Conservation (phyloP, 768 basidiomycete genomes). For the Macrolepiota fuliginosa region DNA sequence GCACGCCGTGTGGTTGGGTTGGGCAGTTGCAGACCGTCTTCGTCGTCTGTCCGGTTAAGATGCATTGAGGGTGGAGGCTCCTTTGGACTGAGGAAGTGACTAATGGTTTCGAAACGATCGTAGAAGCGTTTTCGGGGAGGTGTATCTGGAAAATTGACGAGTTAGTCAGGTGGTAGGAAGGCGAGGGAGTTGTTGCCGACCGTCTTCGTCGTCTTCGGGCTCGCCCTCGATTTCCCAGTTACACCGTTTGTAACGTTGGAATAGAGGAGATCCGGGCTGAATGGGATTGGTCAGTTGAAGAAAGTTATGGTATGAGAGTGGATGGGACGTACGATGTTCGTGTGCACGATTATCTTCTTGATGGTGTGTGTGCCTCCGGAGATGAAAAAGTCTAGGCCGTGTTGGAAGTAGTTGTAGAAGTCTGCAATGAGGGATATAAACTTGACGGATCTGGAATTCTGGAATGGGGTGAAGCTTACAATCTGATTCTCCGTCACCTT, state of each 20-base stretch:
- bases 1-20: conserved; percentile 64
- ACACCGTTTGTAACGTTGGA: conserved; percentile 90
- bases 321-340: conserved; percentile 68
- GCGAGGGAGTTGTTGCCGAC: conserved; percentile 29
- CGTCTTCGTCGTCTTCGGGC: conserved; percentile 83
- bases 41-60: conserved; percentile 75
- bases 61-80: conserved; percentile 78
- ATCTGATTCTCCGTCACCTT: conserved; percentile 48
- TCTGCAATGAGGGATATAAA: conserved; percentile 38
- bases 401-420: conserved; percentile 92
- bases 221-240: conserved; percentile 83
- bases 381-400: conserved; percentile 86
- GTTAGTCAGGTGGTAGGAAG: conserved; percentile 5
- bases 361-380: conserved; percentile 70
- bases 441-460: not conserved
- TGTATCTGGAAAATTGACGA: conserved; percentile 45
- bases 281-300: not conserved
- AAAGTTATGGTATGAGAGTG: not conserved
- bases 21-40: conserved; percentile 66
- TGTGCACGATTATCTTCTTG: conserved; percentile 82
- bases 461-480: conserved; percentile 34
- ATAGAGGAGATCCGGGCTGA: conserved; percentile 85
- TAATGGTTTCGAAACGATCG: conserved; percentile 79
- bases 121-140: conserved; percentile 73
- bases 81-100: conserved; percentile 72